phyloP scores from a whole-genome alignment of 768 basidiomycete genomes.

The Panellus pusillus region DNA sequence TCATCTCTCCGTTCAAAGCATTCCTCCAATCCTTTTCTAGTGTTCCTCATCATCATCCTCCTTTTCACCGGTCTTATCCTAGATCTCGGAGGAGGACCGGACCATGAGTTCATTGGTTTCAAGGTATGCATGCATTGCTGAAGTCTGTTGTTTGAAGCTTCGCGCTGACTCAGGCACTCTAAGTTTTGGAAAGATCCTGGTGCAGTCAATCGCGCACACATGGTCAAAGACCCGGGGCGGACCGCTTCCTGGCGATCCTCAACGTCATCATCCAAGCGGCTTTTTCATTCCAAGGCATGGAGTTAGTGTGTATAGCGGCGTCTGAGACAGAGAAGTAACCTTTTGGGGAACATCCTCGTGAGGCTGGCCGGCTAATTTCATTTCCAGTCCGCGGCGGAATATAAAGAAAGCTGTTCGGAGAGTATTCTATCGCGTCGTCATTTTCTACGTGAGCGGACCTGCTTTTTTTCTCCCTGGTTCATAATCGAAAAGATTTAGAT shows the following conservation, averaged over 20 bases:
- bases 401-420: slow-evolving; percentile 74
- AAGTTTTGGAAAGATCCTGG: slow-evolving; percentile 79
- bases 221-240: slow-evolving; percentile 44
- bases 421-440: slow-evolving; percentile 77
- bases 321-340: slow-evolving; percentile 59
- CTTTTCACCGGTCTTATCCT: slow-evolving; percentile 66
- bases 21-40: slow-evolving; percentile 28
- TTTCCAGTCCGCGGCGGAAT: slow-evolving; percentile 66
- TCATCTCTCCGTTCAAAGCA: background rate
- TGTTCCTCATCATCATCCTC: slow-evolving; percentile 60
- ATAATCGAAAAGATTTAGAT: slow-evolving; percentile 40
- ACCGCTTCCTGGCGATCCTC: slow-evolving; percentile 47
- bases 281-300: slow-evolving; percentile 80
- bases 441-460: slow-evolving; percentile 62
- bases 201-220: slow-evolving; percentile 43
- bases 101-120: slow-evolving; percentile 67
- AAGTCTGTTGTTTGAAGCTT: slow-evolving; percentile 16
- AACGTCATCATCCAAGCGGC: slow-evolving; percentile 52
- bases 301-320: slow-evolving; percentile 67
- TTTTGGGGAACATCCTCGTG: background rate
- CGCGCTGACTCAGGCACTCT: background rate
- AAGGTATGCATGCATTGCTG: slow-evolving; percentile 37
- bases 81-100: slow-evolving; percentile 77
- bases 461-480: background rate
- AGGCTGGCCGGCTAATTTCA: background rate